Conservation (phyloP, 768 basidiomycete species). For the Amanita inopinata region DNA sequence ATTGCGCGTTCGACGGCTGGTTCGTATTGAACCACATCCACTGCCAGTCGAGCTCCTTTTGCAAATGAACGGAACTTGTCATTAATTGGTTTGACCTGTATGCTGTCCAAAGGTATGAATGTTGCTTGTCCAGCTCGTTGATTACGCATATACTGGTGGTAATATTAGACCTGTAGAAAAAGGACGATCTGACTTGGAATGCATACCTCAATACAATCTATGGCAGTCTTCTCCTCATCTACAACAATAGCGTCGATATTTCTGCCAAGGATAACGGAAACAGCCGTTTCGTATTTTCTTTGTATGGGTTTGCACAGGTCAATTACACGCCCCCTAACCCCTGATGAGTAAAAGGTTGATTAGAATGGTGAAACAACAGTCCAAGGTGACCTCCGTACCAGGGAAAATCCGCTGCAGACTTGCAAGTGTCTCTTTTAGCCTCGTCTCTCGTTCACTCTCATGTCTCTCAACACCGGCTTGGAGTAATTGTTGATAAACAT, state of each 20-base stretch:
- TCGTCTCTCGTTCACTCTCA: slow-evolving; percentile 76
- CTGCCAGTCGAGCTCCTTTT: slow-evolving; percentile 76
- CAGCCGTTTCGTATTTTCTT: slow-evolving; percentile 85
- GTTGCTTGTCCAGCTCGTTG: slow-evolving; percentile 95
- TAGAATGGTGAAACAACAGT: not conserved
- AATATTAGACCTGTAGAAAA: not conserved
- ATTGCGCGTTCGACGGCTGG: slow-evolving; percentile 87
- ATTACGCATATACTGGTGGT: slow-evolving; percentile 76
- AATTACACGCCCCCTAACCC: slow-evolving; percentile 85
- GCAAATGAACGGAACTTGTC: slow-evolving; percentile 92
- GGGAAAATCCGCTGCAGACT: slow-evolving; percentile 86
- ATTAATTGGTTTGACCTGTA: slow-evolving; percentile 87
- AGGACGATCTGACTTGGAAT: no score
- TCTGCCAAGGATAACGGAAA: slow-evolving; percentile 85
- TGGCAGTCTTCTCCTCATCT: slow-evolving; percentile 93
- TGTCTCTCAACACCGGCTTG: slow-evolving; percentile 86
- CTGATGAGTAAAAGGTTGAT: slow-evolving; percentile 27
- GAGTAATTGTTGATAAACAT: slow-evolving; percentile 72
- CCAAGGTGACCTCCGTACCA: slow-evolving; percentile 31
- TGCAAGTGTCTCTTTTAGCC: slow-evolving; percentile 77
- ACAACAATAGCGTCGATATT: slow-evolving; percentile 96
- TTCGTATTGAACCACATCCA: slow-evolving; percentile 79
- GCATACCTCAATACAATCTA: slow-evolving; percentile 89
- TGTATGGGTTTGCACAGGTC: slow-evolving; percentile 94
- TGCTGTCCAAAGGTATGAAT: slow-evolving; percentile 97